These are phyloP conservation scores for Pichia sp. DNA, from an alignment of 1,139 yeast genomes.

Conservation along the genomic window DNA sequence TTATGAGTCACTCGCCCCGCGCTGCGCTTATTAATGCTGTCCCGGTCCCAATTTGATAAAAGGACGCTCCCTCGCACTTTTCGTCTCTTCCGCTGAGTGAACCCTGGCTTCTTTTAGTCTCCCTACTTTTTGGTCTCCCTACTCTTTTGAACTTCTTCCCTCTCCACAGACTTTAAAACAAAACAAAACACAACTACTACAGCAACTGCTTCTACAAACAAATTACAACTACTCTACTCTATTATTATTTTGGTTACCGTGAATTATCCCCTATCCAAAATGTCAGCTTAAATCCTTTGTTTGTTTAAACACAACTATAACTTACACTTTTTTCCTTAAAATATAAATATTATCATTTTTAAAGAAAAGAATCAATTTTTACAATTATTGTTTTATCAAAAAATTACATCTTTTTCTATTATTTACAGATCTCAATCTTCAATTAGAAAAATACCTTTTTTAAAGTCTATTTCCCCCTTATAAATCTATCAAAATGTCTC, in stretches of 20 bases:
- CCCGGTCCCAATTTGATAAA: neutral
- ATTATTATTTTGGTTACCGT: slow-evolving; percentile 5
- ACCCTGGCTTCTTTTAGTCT: no score
- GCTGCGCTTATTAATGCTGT: no score
- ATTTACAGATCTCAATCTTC: slow-evolving; percentile 2
- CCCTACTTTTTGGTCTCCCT: no score
- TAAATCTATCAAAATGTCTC: slow-evolving; percentile 11
- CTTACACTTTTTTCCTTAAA: neutral
- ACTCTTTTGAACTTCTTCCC: no score
- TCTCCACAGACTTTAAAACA: neutral
- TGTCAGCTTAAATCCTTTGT: slow-evolving; percentile 30
- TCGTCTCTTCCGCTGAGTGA: neutral
- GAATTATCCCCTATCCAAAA: slow-evolving; percentile 20
- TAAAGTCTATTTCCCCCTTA: slow-evolving; percentile 1
- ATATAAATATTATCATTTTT: slow-evolving; percentile 2
- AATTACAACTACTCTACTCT: slow-evolving; percentile 2
- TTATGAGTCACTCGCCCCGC: neutral
- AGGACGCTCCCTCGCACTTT: no score
- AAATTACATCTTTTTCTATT: neutral
- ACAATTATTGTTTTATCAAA: slow-evolving; percentile 20
- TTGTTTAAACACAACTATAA: slow-evolving; percentile 9
- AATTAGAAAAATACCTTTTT: slow-evolving; percentile 21
- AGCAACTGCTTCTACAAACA: slow-evolving; percentile 21
- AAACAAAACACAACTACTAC: slow-evolving; percentile 1
- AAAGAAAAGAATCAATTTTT: slow-evolving; percentile 14